A percentile compares a stretch with the other conserved stretches of the same genome.
Evolutionary conservation across 129 eudicot genomes (phyloP).

Genomic region (Flaveria ramosissima): DNA sequence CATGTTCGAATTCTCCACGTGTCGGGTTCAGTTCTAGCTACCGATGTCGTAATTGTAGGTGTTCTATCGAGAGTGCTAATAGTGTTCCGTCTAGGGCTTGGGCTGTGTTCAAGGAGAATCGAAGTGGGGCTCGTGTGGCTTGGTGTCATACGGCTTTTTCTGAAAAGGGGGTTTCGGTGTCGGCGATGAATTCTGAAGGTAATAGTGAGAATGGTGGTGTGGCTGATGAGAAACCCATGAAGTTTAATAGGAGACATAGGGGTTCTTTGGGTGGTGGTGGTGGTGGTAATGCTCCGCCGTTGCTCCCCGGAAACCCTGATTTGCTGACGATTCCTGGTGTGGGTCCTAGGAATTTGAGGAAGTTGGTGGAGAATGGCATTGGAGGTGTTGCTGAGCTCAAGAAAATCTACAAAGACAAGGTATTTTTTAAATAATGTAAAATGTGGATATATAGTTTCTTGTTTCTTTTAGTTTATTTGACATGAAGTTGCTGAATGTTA

Average conservation of each 20-base stretch:
- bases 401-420: slow-evolving; percentile 82
- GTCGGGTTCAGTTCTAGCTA: slow-evolving; percentile 4
- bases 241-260: slow-evolving; percentile 61
- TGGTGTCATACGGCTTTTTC: slow-evolving; percentile 44
- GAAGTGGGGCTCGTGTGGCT: slow-evolving; percentile 39
- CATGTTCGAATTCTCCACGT: slow-evolving; percentile 16
- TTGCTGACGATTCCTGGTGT: slow-evolving; percentile 92
- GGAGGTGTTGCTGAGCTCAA: slow-evolving; percentile 89
- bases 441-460: neutral
- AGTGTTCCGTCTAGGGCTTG: slow-evolving; percentile 49
- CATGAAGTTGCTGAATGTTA: neutral
- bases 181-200: slow-evolving; percentile 22
- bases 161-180: slow-evolving; percentile 33
- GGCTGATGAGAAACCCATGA: slow-evolving; percentile 41
- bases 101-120: slow-evolving; percentile 48
- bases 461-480: neutral
- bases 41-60: slow-evolving; percentile 47
- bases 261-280: slow-evolving; percentile 28
- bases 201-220: slow-evolving; percentile 20
- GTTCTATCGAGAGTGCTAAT: slow-evolving; percentile 31
- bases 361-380: slow-evolving; percentile 80
- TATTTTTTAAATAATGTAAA: slow-evolving; percentile 6
- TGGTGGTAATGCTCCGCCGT: slow-evolving; percentile 32
- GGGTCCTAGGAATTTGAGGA: slow-evolving; percentile 89
- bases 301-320: slow-evolving; percentile 53